These are phyloP conservation scores for Candida sanyaensis DNA, from an alignment of 1,139 yeast species.

Conservation along the genomic window DNA sequence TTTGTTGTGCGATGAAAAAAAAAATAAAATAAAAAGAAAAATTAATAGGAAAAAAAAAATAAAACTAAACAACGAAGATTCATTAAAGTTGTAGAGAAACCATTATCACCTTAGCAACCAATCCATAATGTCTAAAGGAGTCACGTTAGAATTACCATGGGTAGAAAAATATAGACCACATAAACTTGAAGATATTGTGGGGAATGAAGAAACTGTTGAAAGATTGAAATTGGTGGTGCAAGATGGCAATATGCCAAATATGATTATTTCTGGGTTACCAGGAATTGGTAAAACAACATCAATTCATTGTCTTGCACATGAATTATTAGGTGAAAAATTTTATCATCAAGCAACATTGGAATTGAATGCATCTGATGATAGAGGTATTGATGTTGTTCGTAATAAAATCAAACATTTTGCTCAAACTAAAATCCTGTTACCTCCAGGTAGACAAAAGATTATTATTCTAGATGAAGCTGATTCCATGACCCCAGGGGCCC, in stretches of 20 bases:
- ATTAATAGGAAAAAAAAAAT: not conserved
- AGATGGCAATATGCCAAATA: slow-evolving; percentile 96
- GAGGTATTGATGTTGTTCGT: slow-evolving; percentile 53
- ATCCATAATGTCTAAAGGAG: slow-evolving; percentile 12
- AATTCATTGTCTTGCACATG: slow-evolving; percentile 85
- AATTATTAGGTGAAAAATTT: slow-evolving; percentile 67
- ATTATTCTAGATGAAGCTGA: slow-evolving; percentile 94
- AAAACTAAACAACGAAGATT: too few relatives aligned
- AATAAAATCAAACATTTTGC: slow-evolving; percentile 53
- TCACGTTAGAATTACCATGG: slow-evolving; percentile 55
- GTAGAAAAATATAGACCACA: slow-evolving; percentile 94
- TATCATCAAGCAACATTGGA: slow-evolving; percentile 86
- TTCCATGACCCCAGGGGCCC: slow-evolving; percentile 99
- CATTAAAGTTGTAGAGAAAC: not conserved
- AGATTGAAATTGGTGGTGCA: slow-evolving; percentile 80
- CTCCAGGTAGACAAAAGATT: slow-evolving; percentile 66
- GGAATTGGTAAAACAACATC: slow-evolving; percentile 98
- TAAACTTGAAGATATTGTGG: slow-evolving; percentile 80
- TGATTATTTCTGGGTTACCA: slow-evolving; percentile 91
- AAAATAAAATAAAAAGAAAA: slow-evolving; percentile 2
- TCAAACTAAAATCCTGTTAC: slow-evolving; percentile 72
- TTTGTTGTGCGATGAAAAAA: too few relatives aligned
- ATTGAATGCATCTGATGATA: slow-evolving; percentile 55
- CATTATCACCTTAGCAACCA: not conserved
- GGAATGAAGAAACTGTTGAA: slow-evolving; percentile 87